Percentiles rank a stretch among this genome's conserved stretches.
Conservation (phyloP, 257 asterid genomes). For the Dorcoceras hygrometricum region DNA sequence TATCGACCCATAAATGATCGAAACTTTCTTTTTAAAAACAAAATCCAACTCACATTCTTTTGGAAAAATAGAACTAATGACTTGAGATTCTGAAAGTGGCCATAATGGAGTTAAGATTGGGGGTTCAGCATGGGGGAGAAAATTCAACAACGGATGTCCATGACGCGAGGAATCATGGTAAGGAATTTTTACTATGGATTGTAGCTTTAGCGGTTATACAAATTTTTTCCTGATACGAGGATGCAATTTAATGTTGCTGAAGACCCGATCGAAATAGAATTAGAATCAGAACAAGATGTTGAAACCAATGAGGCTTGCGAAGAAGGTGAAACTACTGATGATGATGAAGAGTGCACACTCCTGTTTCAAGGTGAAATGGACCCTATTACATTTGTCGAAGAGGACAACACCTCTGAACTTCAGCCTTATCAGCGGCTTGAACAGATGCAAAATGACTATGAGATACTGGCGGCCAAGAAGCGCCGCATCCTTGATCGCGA, state of each 20-base stretch:
- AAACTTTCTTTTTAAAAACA: too few relatives aligned
- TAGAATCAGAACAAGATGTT: slow-evolving; percentile 23
- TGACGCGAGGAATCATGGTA: slow-evolving; percentile 9
- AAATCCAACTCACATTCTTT: too few relatives aligned
- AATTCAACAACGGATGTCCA: neutral
- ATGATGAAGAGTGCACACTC: slow-evolving; percentile 47
- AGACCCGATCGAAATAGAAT: slow-evolving; percentile 41
- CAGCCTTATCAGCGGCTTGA: slow-evolving; percentile 74
- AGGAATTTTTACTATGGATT: neutral
- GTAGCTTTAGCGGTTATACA: neutral
- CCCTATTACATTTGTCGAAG: slow-evolving; percentile 64
- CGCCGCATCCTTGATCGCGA: slow-evolving; percentile 42
- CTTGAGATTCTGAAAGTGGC: too few relatives aligned
- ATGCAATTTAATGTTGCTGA: slow-evolving; percentile 34
- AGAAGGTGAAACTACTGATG: slow-evolving; percentile 49
- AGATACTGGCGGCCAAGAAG: slow-evolving; percentile 62
- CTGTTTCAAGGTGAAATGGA: slow-evolving; percentile 67
- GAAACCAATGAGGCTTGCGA: slow-evolving; percentile 43
- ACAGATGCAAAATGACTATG: slow-evolving; percentile 54
- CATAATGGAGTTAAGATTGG: too few relatives aligned
- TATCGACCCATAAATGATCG: too few relatives aligned
- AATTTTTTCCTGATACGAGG: slow-evolving; percentile 1
- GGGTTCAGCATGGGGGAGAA: too few relatives aligned
- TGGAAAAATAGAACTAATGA: too few relatives aligned
- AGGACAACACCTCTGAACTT: slow-evolving; percentile 56